phyloP scores from a whole-genome alignment of 148 eudicot genomes.

The Cornus controversa region DNA sequence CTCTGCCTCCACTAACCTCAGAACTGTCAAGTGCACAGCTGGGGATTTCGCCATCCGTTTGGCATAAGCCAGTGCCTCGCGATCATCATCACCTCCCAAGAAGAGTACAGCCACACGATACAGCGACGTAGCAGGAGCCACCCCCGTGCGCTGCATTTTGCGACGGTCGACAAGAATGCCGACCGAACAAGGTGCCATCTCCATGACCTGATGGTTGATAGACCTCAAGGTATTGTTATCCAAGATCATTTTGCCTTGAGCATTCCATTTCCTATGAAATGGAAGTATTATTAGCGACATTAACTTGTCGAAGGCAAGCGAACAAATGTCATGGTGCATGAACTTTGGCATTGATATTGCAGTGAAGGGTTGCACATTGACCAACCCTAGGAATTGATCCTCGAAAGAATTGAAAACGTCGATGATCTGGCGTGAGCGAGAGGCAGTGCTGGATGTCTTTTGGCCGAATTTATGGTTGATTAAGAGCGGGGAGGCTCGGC shows the following conservation, averaged over 20 bases:
- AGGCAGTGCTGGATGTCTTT: conserved; percentile 16
- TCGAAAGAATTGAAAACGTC: conserved; percentile 19
- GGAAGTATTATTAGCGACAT: conserved; percentile 36
- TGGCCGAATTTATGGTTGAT: conserved; percentile 35
- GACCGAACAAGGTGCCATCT: conserved; percentile 37
- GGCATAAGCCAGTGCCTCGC: conserved; percentile 36
- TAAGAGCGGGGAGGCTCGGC: conserved; percentile 31
- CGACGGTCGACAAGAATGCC: conserved; percentile 32
- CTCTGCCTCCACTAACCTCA: neutral
- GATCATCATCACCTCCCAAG: conserved; percentile 38
- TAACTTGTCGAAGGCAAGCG: conserved; percentile 33
- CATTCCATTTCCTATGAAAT: conserved; percentile 43
- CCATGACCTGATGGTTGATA: conserved; percentile 19
- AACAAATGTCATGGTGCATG: conserved; percentile 40
- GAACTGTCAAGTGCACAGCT: conserved; percentile 17
- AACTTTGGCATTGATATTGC: conserved; percentile 23
- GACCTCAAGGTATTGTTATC: conserved; percentile 14
- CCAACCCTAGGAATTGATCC: conserved; percentile 12
- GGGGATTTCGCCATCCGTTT: conserved; percentile 25
- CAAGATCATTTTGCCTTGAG: conserved; percentile 29
- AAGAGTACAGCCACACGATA: conserved; percentile 23
- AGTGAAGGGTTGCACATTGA: conserved; percentile 24
- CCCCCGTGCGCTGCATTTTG: conserved; percentile 12
- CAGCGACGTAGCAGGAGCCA: neutral
- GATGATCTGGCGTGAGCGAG: conserved; percentile 23